Conservation (phyloP, 2,329 filamentous ascomycete genomes). For the Calonectria ilicicola region DNA sequence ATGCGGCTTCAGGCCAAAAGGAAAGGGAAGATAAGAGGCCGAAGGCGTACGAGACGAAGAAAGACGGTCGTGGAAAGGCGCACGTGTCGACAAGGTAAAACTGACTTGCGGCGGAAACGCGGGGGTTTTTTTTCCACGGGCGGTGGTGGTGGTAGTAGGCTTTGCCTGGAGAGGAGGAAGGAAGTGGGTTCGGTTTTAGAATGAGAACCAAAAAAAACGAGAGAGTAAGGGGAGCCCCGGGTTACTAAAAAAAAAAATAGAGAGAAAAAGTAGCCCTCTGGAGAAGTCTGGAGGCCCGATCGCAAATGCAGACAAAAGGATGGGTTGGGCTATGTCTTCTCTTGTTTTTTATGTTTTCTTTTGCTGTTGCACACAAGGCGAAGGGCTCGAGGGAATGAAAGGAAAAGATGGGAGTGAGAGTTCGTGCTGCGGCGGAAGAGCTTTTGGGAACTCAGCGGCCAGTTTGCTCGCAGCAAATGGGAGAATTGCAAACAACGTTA, state of each 20-base stretch:
- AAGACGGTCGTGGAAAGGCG: slow-evolving; percentile 40
- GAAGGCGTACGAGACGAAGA: slow-evolving; percentile 36
- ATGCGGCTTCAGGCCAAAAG: slow-evolving; percentile 47
- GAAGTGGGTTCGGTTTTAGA: slow-evolving; percentile 31
- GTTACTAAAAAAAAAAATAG: slow-evolving; percentile 19
- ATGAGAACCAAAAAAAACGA: slow-evolving; percentile 21
- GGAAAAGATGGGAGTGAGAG: slow-evolving; percentile 27
- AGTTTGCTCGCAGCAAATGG: slow-evolving; percentile 2
- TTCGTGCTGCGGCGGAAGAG: neutral
- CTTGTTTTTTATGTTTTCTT: slow-evolving; percentile 21
- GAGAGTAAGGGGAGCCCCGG: slow-evolving; percentile 28
- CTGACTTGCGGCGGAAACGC: slow-evolving; percentile 45
- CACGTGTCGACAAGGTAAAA: slow-evolving; percentile 47
- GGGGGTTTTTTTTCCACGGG: slow-evolving; percentile 44
- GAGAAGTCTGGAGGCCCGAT: slow-evolving; percentile 28
- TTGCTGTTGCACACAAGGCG: slow-evolving; percentile 15
- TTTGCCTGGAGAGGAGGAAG: neutral
- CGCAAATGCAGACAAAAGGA: slow-evolving; percentile 34
- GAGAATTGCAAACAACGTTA: slow-evolving; percentile 4
- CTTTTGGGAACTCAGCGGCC: neutral
- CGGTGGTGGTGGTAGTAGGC: slow-evolving; percentile 24
- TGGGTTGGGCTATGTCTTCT: neutral
- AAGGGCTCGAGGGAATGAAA: slow-evolving; percentile 25
- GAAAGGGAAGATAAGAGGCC: slow-evolving; percentile 29
- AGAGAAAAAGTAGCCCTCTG: slow-evolving; percentile 2